phyloP scores from a whole-genome alignment of 164 flowering plant genomes.

The Vitis labrusca region DNA sequence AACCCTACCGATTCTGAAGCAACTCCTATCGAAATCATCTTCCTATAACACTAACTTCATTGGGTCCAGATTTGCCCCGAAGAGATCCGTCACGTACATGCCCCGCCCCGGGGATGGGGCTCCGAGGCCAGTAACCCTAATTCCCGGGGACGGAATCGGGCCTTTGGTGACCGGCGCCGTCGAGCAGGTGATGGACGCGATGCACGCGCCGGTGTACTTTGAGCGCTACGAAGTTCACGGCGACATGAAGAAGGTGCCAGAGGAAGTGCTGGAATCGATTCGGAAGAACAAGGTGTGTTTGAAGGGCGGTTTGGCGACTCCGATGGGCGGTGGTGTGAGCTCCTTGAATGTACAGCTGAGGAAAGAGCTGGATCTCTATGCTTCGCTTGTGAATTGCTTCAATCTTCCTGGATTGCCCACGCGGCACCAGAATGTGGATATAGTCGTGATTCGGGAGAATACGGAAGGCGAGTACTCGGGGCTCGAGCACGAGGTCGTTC shows the following conservation, averaged over 20 bases:
- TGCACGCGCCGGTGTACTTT: conserved; percentile 89
- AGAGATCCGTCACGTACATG: conserved; percentile 77
- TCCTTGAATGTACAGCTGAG: conserved; percentile 76
- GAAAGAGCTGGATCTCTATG: conserved; percentile 80
- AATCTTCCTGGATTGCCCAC: conserved; percentile 78
- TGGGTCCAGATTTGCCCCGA: too few relatives aligned
- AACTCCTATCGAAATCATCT: conserved; percentile 3
- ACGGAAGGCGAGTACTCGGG: conserved; percentile 91
- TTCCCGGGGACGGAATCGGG: conserved; percentile 87
- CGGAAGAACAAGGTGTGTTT: conserved; percentile 79
- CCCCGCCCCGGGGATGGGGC: conserved; percentile 90
- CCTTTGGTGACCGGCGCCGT: conserved; percentile 84
- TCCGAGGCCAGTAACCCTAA: conserved; percentile 70
- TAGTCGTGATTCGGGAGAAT: conserved; percentile 87
- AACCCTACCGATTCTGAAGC: conserved; percentile 11
- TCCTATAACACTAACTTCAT: not conserved
- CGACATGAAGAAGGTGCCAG: conserved; percentile 55
- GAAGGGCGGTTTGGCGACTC: conserved; percentile 83
- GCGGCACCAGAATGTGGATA: conserved; percentile 76
- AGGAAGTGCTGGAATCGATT: conserved; percentile 64
- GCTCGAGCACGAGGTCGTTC: conserved; percentile 92
- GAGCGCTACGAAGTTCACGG: conserved; percentile 76
- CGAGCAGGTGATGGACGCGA: conserved; percentile 85
- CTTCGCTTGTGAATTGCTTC: conserved; percentile 78
- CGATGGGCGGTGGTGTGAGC: conserved; percentile 88